Conservation (phyloP, 106 monocot species). For the Vanilla planifolia region DNA sequence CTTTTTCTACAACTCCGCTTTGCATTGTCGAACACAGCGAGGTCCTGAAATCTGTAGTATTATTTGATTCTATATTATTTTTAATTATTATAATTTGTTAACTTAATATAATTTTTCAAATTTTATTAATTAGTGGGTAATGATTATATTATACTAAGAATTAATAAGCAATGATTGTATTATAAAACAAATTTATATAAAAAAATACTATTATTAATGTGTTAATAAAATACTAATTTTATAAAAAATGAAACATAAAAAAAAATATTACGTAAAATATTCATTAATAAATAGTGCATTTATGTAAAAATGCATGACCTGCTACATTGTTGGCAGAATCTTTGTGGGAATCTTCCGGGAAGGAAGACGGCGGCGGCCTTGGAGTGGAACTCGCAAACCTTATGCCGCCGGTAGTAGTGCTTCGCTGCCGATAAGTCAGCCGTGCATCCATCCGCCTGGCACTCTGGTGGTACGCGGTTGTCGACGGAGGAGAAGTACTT, state of each 20-base stretch:
- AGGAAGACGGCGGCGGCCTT: slow-evolving; percentile 26
- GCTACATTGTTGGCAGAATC: slow-evolving; percentile 57
- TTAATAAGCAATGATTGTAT: too few species aligned
- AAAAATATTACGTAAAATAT: neutral
- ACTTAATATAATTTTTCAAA: too few species aligned
- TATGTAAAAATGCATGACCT: slow-evolving; percentile 8
- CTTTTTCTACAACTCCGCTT: slow-evolving; percentile 29
- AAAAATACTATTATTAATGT: too few species aligned
- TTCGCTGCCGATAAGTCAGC: slow-evolving; percentile 32
- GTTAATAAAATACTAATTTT: too few species aligned
- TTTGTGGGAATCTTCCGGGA: slow-evolving; percentile 14
- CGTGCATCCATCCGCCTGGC: slow-evolving; percentile 38
- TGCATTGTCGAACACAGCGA: slow-evolving; percentile 19
- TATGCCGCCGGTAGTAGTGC: slow-evolving; percentile 40
- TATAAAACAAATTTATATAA: too few species aligned
- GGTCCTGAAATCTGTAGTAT: slow-evolving; percentile 23
- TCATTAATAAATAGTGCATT: neutral
- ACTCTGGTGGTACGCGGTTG: slow-evolving; percentile 16
- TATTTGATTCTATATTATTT: too few species aligned
- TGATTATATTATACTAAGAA: too few species aligned
- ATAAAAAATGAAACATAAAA: neutral
- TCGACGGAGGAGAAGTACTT: slow-evolving; percentile 36
- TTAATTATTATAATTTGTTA: too few species aligned
- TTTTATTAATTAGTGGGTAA: too few species aligned
- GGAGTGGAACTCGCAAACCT: slow-evolving; percentile 45